Conservation (phyloP, 2,329 filamentous ascomycete genomes). For the Pseudogymnoascus sp. region DNA sequence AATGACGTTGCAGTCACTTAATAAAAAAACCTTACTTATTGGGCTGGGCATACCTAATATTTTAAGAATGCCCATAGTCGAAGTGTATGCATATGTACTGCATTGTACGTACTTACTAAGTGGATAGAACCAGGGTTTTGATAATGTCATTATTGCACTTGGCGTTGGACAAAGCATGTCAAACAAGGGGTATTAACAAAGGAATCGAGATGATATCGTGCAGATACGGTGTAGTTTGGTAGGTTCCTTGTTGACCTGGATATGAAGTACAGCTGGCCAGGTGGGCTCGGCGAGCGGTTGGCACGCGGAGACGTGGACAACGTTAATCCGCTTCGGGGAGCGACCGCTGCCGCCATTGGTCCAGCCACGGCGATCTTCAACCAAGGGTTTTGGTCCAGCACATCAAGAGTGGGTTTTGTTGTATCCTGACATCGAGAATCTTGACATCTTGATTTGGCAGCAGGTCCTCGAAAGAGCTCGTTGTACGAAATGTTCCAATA, state of each 20-base stretch:
- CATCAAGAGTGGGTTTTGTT: background rate
- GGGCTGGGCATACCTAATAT: background rate
- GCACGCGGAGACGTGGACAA: background rate
- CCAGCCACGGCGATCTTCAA: background rate
- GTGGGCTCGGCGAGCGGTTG: background rate
- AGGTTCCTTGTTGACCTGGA: background rate
- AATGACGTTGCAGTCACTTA: background rate
- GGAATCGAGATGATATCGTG: background rate
- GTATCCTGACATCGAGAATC: background rate
- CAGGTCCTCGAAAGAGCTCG: background rate
- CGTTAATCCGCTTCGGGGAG: conserved; percentile 1
- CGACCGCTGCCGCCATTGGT: background rate
- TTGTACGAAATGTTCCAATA: background rate
- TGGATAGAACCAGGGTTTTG: conserved; percentile 4
- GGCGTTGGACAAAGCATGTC: background rate
- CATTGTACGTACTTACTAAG: background rate
- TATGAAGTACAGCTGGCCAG: background rate
- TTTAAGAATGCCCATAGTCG: background rate
- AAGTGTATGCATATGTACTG: background rate
- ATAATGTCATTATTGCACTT: conserved; percentile 1
- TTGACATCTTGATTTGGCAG: background rate
- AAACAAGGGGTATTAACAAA: background rate
- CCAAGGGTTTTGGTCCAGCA: background rate
- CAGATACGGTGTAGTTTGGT: background rate
- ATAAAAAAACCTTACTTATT: background rate